Percentiles rank a stretch among this genome's conserved stretches.
Evolutionary conservation across 495 filamentous ascomycete species (phyloP).

Genomic region (Xylaria flabelliformis): DNA sequence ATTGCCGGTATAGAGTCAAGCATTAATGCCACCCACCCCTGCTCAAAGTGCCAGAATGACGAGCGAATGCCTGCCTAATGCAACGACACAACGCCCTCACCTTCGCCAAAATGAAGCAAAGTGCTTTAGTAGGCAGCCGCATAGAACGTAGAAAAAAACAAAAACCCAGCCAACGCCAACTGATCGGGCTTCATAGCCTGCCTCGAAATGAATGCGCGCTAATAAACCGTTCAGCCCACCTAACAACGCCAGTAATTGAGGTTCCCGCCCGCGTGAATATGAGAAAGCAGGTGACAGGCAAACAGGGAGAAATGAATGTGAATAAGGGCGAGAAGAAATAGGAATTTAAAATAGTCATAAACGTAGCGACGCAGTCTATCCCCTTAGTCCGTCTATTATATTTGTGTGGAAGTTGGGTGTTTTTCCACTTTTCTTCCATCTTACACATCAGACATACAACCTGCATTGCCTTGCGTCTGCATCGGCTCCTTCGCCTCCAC

Average conservation of each 20-base stretch:
- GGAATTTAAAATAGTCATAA: background rate
- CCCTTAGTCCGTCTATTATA: constrained; percentile 7
- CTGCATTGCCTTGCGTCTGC: constrained; percentile 14
- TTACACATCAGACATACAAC: constrained; percentile 9
- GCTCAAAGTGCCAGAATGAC: constrained; percentile 15
- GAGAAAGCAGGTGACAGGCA: background rate
- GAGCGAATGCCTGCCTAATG: background rate
- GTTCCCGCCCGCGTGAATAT: background rate
- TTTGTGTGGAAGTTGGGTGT: background rate
- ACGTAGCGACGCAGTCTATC: constrained; percentile 6
- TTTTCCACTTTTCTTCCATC: constrained; percentile 19
- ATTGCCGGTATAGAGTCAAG: background rate
- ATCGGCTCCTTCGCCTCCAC: constrained; percentile 3
- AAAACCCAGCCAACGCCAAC: constrained; percentile 11
- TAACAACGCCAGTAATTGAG: background rate
- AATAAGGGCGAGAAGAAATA: background rate
- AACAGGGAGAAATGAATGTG: background rate
- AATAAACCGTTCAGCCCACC: constrained; percentile 4
- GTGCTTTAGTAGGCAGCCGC: background rate
- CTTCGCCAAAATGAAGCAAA: background rate
- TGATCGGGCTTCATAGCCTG: constrained; percentile 12
- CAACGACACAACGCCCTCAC: background rate
- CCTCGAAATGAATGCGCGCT: background rate
- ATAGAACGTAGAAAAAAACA: constrained; percentile 18
- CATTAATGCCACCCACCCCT: background rate